These are phyloP conservation scores for Nothophoma quercina DNA, from an alignment of 2,329 filamentous ascomycete genomes.

Conservation along the genomic window DNA sequence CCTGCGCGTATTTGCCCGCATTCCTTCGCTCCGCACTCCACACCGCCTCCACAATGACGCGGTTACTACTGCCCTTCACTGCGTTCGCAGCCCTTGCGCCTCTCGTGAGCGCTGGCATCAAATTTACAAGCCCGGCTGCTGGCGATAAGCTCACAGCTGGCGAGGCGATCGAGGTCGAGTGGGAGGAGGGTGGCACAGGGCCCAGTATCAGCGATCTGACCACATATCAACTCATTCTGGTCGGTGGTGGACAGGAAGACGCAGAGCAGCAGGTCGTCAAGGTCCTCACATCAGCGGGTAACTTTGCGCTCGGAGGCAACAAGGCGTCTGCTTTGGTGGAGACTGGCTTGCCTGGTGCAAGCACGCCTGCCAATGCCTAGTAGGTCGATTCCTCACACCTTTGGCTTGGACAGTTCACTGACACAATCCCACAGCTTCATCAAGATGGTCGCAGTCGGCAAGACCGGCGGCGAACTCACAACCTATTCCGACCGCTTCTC, in stretches of 20 bases:
- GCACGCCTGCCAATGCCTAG: slow-evolving; percentile 62
- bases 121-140: slow-evolving; percentile 62
- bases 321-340: slow-evolving; percentile 48
- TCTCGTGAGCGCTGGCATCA: slow-evolving; percentile 60
- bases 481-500: slow-evolving; percentile 71
- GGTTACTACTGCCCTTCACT: slow-evolving; percentile 35
- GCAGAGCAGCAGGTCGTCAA: slow-evolving; percentile 11
- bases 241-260: slow-evolving; percentile 60
- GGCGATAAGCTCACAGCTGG: slow-evolving; percentile 61
- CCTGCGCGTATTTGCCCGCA: slow-evolving; percentile 1
- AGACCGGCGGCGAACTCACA: slow-evolving; percentile 62
- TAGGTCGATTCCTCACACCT: slow-evolving; percentile 45
- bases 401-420: slow-evolving; percentile 7
- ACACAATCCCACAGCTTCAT: slow-evolving; percentile 35
- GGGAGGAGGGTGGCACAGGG: slow-evolving; percentile 62
- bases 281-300: slow-evolving; percentile 53
- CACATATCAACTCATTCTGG: slow-evolving; percentile 66
- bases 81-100: slow-evolving; percentile 50
- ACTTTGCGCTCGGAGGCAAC: slow-evolving; percentile 53
- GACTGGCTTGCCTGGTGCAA: slow-evolving; percentile 30
- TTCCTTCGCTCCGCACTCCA: slow-evolving; percentile 24
- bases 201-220: slow-evolving; percentile 60
- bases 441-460: slow-evolving; percentile 62
- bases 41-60: slow-evolving; percentile 33
- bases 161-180: slow-evolving; percentile 61